Conservation (phyloP, 345 rosid genomes). For the Conringia planisiliqua region DNA sequence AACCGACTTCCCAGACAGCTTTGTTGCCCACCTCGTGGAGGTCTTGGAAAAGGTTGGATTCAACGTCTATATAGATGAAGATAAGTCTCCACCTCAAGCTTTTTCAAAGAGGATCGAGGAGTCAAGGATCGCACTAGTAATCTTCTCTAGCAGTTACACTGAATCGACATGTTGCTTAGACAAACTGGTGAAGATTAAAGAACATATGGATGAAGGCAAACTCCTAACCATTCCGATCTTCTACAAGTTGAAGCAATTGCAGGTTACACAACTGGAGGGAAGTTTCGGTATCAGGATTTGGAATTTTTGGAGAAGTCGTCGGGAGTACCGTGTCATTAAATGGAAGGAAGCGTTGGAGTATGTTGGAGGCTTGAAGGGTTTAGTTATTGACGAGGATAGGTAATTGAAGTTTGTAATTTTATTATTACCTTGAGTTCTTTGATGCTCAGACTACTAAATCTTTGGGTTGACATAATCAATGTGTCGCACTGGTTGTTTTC, state of each 20-base stretch:
- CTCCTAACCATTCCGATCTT: neutral
- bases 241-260: neutral
- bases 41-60: neutral
- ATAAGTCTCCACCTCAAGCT: neutral
- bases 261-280: constrained; percentile 1
- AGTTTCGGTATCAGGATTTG: neutral
- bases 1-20: neutral
- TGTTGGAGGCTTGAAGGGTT: neutral
- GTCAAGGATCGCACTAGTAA: neutral
- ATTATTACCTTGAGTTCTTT: neutral
- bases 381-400: neutral
- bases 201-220: neutral
- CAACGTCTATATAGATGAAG: neutral
- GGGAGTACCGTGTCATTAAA: neutral
- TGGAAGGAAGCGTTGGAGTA: constrained; percentile 18
- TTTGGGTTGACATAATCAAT: neutral
- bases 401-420: neutral
- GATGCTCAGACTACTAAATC: neutral
- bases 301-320: neutral
- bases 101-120: neutral
- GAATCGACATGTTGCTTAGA: constrained; percentile 2
- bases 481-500: neutral
- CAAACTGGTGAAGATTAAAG: constrained; percentile 7
- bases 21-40: neutral
- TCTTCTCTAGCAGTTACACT: constrained; percentile 1